Evolutionary conservation across 2,329 filamentous ascomycete genomes (phyloP).

Genomic region (Botrytis tulipae): DNA sequence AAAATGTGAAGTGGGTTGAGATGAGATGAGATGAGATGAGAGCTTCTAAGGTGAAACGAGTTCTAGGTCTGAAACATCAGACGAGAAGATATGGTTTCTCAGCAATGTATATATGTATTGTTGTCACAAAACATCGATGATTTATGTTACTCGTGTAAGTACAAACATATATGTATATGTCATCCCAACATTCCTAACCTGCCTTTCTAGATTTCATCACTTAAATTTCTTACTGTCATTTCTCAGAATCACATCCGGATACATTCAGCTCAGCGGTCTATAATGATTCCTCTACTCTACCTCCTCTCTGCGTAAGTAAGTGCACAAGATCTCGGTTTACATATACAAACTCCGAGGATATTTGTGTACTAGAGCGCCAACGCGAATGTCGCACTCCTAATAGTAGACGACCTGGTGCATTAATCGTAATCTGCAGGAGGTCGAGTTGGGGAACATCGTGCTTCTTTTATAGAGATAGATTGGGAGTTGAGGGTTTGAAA

Average conservation of each 20-base stretch:
- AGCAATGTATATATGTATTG: no score
- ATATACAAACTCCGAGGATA: no score
- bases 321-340: not conserved
- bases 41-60: no score
- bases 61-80: not conserved
- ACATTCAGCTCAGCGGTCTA: not conserved
- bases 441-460: not conserved
- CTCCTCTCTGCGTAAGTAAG: no score
- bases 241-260: rapidly evolving
- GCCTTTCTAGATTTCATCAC: rapidly evolving
- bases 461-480: not conserved
- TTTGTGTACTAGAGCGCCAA: no score
- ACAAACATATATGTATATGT: not conserved
- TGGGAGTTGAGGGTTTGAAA: not conserved
- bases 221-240: not conserved
- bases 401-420: no score
- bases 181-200: not conserved
- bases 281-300: not conserved
- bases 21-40: no score
- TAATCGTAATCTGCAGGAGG: not conserved
- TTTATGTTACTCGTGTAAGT: no score
- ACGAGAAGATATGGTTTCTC: not conserved
- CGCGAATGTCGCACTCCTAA: no score
- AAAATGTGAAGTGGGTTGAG: no score
- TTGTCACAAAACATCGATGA: no score